phyloP scores from a whole-genome alignment of 768 basidiomycete species.

The Leucocoprinus sp. region DNA sequence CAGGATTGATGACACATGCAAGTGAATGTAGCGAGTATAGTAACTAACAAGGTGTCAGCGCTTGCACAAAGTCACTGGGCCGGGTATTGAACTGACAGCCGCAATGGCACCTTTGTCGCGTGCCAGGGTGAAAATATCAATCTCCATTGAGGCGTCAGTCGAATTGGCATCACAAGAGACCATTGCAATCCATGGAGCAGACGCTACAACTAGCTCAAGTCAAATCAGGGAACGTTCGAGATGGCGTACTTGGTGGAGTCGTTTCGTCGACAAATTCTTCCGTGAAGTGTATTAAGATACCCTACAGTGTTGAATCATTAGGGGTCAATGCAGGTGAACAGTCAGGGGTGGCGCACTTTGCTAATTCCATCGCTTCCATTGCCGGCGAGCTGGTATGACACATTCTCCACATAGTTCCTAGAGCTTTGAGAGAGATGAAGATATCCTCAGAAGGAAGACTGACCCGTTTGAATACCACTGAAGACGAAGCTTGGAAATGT shows the following conservation, averaged over 20 bases:
- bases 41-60: slow-evolving; percentile 38
- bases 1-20: slow-evolving; percentile 68
- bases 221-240: slow-evolving; percentile 4
- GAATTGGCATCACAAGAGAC: slow-evolving; percentile 77
- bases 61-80: not conserved
- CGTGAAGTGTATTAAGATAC: slow-evolving; percentile 77
- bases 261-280: slow-evolving; percentile 44
- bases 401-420: slow-evolving; percentile 44
- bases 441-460: slow-evolving; percentile 13
- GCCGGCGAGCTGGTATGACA: slow-evolving; percentile 56
- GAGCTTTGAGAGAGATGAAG: not conserved
- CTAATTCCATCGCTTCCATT: slow-evolving; percentile 39
- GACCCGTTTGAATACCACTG: slow-evolving; percentile 54
- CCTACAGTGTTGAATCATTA: slow-evolving; percentile 35
- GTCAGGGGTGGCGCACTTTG: slow-evolving; percentile 33
- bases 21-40: slow-evolving; percentile 68
- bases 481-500: slow-evolving; percentile 48
- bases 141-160: slow-evolving; percentile 47
- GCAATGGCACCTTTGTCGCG: slow-evolving; percentile 71
- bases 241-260: slow-evolving; percentile 39
- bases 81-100: slow-evolving; percentile 42
- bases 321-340: slow-evolving; percentile 1
- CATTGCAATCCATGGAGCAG: slow-evolving; percentile 87
- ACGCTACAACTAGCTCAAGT: slow-evolving; percentile 30
- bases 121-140: slow-evolving; percentile 80